Conservation (phyloP, 2,329 filamentous ascomycete genomes). For the Davidsoniella eucalypti region DNA sequence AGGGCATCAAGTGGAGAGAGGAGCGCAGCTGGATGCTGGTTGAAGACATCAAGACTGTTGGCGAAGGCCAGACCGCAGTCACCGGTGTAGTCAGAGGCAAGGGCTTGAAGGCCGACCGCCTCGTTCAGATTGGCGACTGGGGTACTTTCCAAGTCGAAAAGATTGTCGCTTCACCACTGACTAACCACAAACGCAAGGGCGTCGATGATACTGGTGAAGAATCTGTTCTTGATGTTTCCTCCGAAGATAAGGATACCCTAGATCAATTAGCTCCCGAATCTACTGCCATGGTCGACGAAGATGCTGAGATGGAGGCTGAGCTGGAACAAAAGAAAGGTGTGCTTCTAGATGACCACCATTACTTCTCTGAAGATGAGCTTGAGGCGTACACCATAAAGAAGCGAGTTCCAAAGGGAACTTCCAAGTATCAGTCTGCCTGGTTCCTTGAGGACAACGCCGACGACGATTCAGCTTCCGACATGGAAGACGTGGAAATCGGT, state of each 20-base stretch:
- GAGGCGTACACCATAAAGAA: conserved; percentile 47
- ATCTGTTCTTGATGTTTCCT: conserved; percentile 51
- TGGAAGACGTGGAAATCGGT: conserved; percentile 39
- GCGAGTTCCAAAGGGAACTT: conserved; percentile 76
- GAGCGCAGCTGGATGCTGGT: conserved; percentile 91
- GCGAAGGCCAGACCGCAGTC: conserved; percentile 49
- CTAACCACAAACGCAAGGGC: conserved; percentile 48
- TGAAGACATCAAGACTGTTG: conserved; percentile 52
- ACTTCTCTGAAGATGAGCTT: conserved; percentile 79
- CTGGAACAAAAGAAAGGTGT: conserved; percentile 59
- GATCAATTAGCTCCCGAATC: conserved; percentile 77
- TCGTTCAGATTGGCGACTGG: conserved; percentile 87
- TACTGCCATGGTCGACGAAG: conserved; percentile 52
- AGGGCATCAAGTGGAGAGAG: conserved; percentile 89
- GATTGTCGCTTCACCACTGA: conserved; percentile 60
- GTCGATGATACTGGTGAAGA: conserved; percentile 46
- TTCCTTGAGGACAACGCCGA: conserved; percentile 67
- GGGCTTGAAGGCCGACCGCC: conserved; percentile 72
- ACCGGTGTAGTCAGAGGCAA: conserved; percentile 77
- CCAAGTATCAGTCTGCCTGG: conserved; percentile 88
- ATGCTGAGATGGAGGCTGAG: conserved; percentile 29
- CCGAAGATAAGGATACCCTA: conserved; percentile 67
- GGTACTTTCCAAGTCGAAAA: conserved; percentile 85
- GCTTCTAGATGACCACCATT: conserved; percentile 88
- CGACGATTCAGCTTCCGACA: conserved; percentile 68